These are phyloP conservation scores for Leucosporidium scottii DNA, from an alignment of 768 basidiomycete species.

Conservation along the genomic window DNA sequence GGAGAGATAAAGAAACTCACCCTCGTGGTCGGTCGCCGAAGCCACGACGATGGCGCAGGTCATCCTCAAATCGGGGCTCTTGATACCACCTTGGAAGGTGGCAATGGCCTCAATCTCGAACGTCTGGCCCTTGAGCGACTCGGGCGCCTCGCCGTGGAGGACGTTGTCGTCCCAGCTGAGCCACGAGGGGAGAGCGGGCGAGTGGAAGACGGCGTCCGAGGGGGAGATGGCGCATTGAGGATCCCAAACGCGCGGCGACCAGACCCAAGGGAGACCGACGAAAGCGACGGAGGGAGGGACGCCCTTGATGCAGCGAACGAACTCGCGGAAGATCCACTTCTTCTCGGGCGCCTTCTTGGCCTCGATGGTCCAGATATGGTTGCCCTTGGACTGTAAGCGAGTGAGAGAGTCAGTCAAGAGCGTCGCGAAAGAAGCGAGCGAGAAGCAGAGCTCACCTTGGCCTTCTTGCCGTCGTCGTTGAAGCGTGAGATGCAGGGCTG, in stretches of 20 bases:
- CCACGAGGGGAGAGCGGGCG: conserved; percentile 78
- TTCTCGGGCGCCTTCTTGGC: conserved; percentile 56
- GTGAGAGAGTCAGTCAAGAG: neutral
- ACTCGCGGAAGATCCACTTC: conserved; percentile 80
- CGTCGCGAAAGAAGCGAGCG: neutral
- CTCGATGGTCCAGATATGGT: conserved; percentile 98
- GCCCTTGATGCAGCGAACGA: conserved; percentile 79
- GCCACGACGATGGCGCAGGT: conserved; percentile 18
- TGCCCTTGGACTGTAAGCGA: conserved; percentile 50
- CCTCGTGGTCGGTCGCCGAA: conserved; percentile 17
- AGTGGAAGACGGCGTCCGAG: conserved; percentile 68
- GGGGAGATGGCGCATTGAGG: conserved; percentile 74
- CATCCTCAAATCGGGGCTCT: conserved; percentile 20
- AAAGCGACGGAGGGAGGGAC: conserved; percentile 67
- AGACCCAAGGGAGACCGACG: conserved; percentile 62
- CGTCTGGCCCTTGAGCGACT: conserved; percentile 16
- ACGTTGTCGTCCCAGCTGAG: conserved; percentile 67
- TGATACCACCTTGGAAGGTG: conserved; percentile 27
- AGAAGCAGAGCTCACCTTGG: conserved; percentile 51
- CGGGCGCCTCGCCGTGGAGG: conserved; percentile 64
- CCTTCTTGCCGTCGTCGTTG: conserved; percentile 98
- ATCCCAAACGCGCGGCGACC: conserved; percentile 94
- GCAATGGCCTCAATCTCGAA: conserved; percentile 33
- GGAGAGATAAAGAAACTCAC: neutral
- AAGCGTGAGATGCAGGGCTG: conserved; percentile 90